Evolutionary conservation across 129 eudicot species (phyloP), one percentile per base, ranked within the genome.

Genomic region (Centella asiatica): DNA sequence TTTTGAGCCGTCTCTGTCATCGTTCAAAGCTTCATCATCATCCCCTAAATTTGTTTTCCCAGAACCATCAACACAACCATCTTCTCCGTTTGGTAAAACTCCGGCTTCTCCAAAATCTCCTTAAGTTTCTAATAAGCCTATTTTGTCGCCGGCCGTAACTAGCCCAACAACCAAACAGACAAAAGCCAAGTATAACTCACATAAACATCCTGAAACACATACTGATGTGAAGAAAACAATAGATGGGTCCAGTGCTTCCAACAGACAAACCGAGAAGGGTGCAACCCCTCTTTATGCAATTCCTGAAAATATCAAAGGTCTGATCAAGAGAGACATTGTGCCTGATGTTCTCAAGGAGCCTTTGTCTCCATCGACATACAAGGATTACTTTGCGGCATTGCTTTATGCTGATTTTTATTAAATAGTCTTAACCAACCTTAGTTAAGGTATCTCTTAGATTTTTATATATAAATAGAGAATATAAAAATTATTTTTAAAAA

Each of bases 401-500:
- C 77, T 73, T 36, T 73, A 73, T 51, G 72, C 72, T 1, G 77
- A 73, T n/a, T n/a, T n/a, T n/a, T n/a, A n/a, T n/a, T n/a, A n/a
- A n/a, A n/a, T n/a, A n/a, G n/a, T n/a, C n/a, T n/a, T n/a, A n/a
- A n/a, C n/a, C n/a, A n/a, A n/a, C n/a, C n/a, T n/a, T n/a, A n/a
- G n/a, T n/a, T n/a, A n/a, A n/a, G n/a, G n/a, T n/a, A n/a, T n/a
- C n/a, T n/a, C n/a, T n/a, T n/a, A n/a, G n/a, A n/a, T n/a, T n/a
- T n/a, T n/a, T n/a, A n/a, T n/a, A n/a, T n/a, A n/a, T n/a, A n/a
- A n/a, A n/a, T n/a, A n/a, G n/a, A n/a, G n/a, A n/a, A n/a, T n/a
- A n/a, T n/a, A n/a, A n/a, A n/a, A n/a, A n/a, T n/a, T n/a, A n/a
- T n/a, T n/a, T n/a, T n/a, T n/a, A n/a, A n/a, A n/a, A n/a, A n/a